These are phyloP conservation scores for Coemansia asiatica DNA, from an alignment of 192 early-diverging fungal species.

Conservation along the genomic window DNA sequence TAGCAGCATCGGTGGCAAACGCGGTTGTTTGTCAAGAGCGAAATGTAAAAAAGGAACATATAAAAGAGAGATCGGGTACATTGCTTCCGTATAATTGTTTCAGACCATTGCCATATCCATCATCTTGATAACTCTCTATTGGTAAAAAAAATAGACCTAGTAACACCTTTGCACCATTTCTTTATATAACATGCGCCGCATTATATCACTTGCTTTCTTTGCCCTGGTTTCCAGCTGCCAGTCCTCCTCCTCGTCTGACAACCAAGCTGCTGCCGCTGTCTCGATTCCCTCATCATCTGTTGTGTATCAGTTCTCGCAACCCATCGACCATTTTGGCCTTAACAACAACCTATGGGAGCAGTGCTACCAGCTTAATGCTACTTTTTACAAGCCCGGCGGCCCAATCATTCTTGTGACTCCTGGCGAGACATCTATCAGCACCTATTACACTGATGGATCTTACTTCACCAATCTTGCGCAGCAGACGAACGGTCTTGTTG, in stretches of 20 bases:
- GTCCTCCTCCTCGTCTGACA: background rate
- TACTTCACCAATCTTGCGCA: conserved; percentile 52
- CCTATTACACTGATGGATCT: conserved; percentile 14
- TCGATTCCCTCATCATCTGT: conserved; percentile 24
- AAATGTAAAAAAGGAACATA: no score
- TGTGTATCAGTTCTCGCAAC: conserved; percentile 35
- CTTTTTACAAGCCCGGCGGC: conserved; percentile 39
- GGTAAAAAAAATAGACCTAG: no score
- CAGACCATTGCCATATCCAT: no score
- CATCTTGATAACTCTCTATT: no score
- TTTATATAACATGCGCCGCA: conserved; percentile 14
- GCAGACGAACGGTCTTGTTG: conserved; percentile 57
- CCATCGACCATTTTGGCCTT: conserved; percentile 34
- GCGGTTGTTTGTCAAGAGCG: no score
- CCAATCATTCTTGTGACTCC: conserved; percentile 37
- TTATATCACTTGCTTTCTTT: conserved; percentile 4
- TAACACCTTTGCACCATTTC: no score
- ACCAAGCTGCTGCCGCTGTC: background rate
- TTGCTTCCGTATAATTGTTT: no score
- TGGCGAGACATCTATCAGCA: conserved; percentile 21
- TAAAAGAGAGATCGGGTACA: no score
- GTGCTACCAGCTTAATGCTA: conserved; percentile 38
- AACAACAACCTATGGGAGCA: conserved; percentile 29
- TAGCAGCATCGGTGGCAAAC: no score
- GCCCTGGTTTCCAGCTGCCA: conserved; percentile 18